These are phyloP conservation scores for Paramecium pentaurelia DNA, from an alignment of 73 alveolate species.

Conservation along the genomic window DNA sequence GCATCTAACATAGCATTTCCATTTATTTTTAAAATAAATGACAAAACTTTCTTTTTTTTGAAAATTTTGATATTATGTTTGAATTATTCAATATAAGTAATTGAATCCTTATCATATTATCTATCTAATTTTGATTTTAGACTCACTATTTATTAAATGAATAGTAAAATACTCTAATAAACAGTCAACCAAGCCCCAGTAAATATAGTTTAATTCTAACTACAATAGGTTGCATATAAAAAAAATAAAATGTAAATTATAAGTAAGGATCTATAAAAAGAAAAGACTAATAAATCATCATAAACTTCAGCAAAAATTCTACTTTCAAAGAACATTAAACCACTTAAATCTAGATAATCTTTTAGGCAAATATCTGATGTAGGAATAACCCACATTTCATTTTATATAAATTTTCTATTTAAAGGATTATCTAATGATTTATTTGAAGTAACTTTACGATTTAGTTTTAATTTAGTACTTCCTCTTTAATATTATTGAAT, in stretches of 20 bases:
- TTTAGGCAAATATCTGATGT: not conserved
- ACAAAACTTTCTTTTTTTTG: not conserved
- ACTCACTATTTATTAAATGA: constrained; percentile 26
- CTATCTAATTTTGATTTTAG: not conserved
- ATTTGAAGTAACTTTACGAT: not conserved
- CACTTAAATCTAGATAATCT: not conserved
- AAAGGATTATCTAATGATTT: constrained; percentile 27
- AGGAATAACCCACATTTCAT: not conserved
- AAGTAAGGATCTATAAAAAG: constrained; percentile 38
- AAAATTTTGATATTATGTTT: not conserved
- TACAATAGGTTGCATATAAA: not conserved
- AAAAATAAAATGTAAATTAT: not conserved
- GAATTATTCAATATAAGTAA: not conserved
- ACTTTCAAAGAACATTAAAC: constrained; percentile 1
- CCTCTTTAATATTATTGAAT: not conserved
- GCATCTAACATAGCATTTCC: constrained; percentile 58
- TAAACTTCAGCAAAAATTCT: constrained; percentile 39
- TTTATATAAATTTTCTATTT: not conserved
- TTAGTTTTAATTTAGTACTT: not conserved
- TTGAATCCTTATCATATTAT: not conserved
- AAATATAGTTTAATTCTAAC: not conserved
- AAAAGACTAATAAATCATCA: constrained; percentile 37
- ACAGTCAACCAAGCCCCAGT: not conserved
- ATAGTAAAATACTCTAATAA: constrained; percentile 11
- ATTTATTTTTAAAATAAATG: constrained; percentile 16